Evolutionary conservation across 1,284 basidiomycete species (phyloP).

Genomic region (Malassezia arunalokei): DNA sequence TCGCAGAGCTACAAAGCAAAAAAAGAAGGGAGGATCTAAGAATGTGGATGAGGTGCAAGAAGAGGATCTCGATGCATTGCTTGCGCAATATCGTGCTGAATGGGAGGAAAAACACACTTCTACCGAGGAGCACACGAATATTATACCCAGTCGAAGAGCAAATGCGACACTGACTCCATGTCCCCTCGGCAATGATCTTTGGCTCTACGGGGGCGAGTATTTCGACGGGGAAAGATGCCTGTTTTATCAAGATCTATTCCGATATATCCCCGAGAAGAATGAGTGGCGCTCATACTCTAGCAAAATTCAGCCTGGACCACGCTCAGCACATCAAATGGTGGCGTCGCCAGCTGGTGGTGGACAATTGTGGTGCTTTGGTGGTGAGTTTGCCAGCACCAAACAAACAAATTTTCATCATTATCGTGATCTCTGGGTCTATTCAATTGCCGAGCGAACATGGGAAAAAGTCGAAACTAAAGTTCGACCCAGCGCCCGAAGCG

Average conservation of each 20-base stretch:
- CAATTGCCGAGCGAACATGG: slow-evolving; percentile 55
- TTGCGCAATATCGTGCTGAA: slow-evolving; percentile 31
- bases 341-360: slow-evolving; percentile 36
- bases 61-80: slow-evolving; percentile 42
- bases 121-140: slow-evolving; percentile 32
- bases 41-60: slow-evolving; percentile 26
- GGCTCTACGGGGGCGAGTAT: slow-evolving; percentile 45
- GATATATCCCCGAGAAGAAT: slow-evolving; percentile 37
- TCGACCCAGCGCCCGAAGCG: slow-evolving; percentile 67
- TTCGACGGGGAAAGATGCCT: slow-evolving; percentile 40
- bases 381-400: slow-evolving; percentile 57
- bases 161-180: slow-evolving; percentile 44
- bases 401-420: slow-evolving; percentile 86
- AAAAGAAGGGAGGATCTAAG: slow-evolving; percentile 24
- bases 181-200: slow-evolving; percentile 41
- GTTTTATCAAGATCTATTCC: slow-evolving; percentile 43
- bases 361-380: slow-evolving; percentile 45
- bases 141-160: slow-evolving; percentile 32
- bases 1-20: slow-evolving; percentile 34
- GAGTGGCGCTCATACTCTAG: slow-evolving; percentile 40
- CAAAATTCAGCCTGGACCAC: slow-evolving; percentile 40
- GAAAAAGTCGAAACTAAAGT: slow-evolving; percentile 78
- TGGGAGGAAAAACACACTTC: slow-evolving; percentile 40
- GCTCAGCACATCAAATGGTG: slow-evolving; percentile 42
- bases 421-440: slow-evolving; percentile 53